phyloP scores from a whole-genome alignment of 257 asterid genomes.

The Ligustrum vulgare region DNA sequence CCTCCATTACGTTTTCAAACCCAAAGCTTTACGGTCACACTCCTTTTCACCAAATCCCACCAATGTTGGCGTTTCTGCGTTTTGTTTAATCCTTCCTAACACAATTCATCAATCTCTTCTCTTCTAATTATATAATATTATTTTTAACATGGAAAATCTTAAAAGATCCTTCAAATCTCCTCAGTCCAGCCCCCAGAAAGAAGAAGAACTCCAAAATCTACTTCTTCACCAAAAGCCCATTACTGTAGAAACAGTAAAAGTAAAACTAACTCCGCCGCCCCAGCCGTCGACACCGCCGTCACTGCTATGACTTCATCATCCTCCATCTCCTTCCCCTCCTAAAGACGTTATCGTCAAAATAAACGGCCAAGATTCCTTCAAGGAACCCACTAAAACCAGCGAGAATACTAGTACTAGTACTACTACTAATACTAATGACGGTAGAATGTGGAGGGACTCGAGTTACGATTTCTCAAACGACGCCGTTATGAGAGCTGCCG shows the following conservation, averaged over 20 bases:
- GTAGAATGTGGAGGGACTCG: constrained; percentile 37
- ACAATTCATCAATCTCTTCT: constrained; percentile 24
- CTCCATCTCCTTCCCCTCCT: constrained; percentile 15
- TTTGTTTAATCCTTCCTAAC: neutral
- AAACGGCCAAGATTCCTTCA: constrained; percentile 10
- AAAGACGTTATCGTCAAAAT: constrained; percentile 28
- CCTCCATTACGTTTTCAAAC: neutral
- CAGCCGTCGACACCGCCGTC: neutral
- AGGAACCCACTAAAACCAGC: constrained; percentile 6
- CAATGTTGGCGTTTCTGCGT: neutral
- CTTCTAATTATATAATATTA: neutral
- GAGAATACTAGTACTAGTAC: no score
- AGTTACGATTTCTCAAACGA: constrained; percentile 59
- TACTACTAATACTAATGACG: constrained; percentile 11
- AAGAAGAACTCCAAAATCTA: constrained; percentile 31
- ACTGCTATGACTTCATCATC: neutral
- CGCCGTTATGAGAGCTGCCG: constrained; percentile 28
- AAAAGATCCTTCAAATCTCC: constrained; percentile 33
- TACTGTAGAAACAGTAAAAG: neutral
- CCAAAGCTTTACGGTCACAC: neutral
- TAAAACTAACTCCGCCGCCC: neutral
- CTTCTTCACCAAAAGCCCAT: constrained; percentile 2
- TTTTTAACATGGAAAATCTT: constrained; percentile 30
- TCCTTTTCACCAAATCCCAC: neutral
- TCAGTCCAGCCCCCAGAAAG: constrained; percentile 11